Conservation (phyloP, 345 rosid genomes). For the Pistacia integerrima region DNA sequence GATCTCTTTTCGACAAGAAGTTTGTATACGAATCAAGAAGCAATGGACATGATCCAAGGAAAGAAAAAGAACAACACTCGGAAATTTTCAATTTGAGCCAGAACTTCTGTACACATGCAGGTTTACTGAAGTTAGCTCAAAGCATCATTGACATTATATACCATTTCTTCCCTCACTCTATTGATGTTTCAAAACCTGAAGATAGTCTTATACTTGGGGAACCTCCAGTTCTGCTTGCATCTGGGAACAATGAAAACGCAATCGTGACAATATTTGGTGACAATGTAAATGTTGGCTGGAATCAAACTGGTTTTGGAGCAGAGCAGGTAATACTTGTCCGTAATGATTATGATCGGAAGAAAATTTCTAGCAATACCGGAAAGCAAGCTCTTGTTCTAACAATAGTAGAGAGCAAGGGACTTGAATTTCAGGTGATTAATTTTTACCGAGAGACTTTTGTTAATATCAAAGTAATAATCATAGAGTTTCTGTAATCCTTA, state of each 20-base stretch:
- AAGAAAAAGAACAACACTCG: constrained; percentile 42
- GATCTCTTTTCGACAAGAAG: constrained; percentile 45
- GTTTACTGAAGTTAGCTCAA: constrained; percentile 53
- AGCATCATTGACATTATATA: constrained; percentile 50
- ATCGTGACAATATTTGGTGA: constrained; percentile 44
- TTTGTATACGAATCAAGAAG: constrained; percentile 29
- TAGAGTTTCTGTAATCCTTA: background rate
- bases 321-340: constrained; percentile 55
- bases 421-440: constrained; percentile 49
- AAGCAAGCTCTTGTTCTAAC: constrained; percentile 56
- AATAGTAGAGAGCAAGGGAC: constrained; percentile 50
- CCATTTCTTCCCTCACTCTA: constrained; percentile 37
- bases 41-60: background rate
- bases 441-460: background rate
- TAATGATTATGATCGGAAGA: constrained; percentile 37
- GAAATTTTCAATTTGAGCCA: constrained; percentile 39
- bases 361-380: constrained; percentile 30
- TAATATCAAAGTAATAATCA: background rate
- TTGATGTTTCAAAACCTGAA: constrained; percentile 44
- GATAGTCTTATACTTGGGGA: constrained; percentile 48
- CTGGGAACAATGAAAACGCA: constrained; percentile 32
- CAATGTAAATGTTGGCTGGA: constrained; percentile 16
- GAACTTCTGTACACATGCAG: constrained; percentile 56
- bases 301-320: constrained; percentile 47
- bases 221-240: constrained; percentile 46